Evolutionary conservation across 305 asterid species (phyloP).

Genomic region (Fraxinus paxiana): DNA sequence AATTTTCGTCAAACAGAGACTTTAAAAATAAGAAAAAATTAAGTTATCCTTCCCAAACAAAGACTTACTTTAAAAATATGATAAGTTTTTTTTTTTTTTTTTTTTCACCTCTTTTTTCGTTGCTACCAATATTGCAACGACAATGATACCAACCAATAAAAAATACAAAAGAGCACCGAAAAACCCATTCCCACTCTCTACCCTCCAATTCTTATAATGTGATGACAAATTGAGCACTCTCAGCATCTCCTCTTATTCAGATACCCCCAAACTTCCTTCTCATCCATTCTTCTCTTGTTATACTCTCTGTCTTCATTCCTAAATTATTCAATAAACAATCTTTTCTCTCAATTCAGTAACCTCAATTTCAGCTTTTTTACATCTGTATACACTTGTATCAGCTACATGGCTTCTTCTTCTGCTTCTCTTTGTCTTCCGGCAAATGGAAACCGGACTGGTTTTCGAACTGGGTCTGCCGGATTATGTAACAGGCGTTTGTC

Average conservation of each 20-base stretch:
- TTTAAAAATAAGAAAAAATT: neutral
- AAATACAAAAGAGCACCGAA: neutral
- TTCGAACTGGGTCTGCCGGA: conserved; percentile 31
- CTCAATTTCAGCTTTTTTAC: neutral
- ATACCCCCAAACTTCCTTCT: conserved; percentile 19
- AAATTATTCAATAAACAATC: neutral
- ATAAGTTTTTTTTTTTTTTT: no score
- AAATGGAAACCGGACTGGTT: conserved; percentile 31
- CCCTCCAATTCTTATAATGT: conserved; percentile 11
- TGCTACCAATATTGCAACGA: neutral
- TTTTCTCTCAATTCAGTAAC: neutral
- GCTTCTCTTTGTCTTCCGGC: conserved; percentile 52
- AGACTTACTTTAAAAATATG: neutral
- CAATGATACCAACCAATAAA: neutral
- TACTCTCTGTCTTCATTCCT: conserved; percentile 1
- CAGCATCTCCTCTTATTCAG: conserved; percentile 30
- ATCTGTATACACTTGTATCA: neutral
- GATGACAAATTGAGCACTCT: conserved; percentile 27
- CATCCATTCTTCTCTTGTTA: neutral
- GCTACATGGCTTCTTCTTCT: conserved; percentile 33
- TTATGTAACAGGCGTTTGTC: conserved; percentile 26
- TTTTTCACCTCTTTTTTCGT: neutral
- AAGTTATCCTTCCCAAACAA: neutral
- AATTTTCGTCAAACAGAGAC: neutral
- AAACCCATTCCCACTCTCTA: neutral